A percentile compares a stretch with the other conserved stretches of the same genome.
phyloP scores from a whole-genome alignment of 768 basidiomycete species.

The Tubosaeta brunneosetosa region DNA sequence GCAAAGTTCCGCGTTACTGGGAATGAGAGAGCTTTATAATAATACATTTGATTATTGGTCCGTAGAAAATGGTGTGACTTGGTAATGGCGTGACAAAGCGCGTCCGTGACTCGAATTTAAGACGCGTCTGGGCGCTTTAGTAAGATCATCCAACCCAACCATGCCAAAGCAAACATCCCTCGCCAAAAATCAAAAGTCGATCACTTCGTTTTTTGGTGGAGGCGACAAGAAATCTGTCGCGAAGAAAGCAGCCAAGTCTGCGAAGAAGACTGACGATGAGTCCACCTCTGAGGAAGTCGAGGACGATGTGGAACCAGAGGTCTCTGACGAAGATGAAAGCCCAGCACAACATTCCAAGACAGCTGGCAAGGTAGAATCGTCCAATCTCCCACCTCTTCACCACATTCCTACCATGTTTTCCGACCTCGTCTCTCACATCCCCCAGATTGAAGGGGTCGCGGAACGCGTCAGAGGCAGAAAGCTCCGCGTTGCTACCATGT shows the following conservation, averaged over 20 bases:
- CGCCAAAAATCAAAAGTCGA: slow-evolving; percentile 46
- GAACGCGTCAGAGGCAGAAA: slow-evolving; percentile 71
- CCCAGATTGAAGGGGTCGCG: slow-evolving; percentile 61
- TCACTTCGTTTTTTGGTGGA: slow-evolving; percentile 52
- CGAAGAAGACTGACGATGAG: slow-evolving; percentile 29
- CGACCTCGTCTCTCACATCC: slow-evolving; percentile 64
- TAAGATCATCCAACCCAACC: slow-evolving; percentile 4
- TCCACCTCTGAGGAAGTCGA: slow-evolving; percentile 30
- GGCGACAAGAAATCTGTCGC: slow-evolving; percentile 24
- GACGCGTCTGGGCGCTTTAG: slow-evolving; percentile 11
- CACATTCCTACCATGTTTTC: slow-evolving; percentile 69
- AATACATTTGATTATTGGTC: background rate
- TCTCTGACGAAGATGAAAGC: slow-evolving; percentile 28
- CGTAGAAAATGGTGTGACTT: slow-evolving; percentile 5
- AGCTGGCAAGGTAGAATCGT: slow-evolving; percentile 44
- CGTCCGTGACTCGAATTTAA: slow-evolving; percentile 21
- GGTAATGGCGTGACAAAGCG: slow-evolving; percentile 7
- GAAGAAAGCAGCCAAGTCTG: slow-evolving; percentile 30
- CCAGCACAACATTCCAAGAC: slow-evolving; percentile 36
- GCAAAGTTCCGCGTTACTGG: slow-evolving; percentile 72
- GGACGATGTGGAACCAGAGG: slow-evolving; percentile 33
- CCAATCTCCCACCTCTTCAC: slow-evolving; percentile 72
- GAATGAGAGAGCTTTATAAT: slow-evolving; percentile 40
- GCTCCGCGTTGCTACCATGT: slow-evolving; percentile 94
- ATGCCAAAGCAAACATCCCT: slow-evolving; percentile 50